Evolutionary conservation across 2,329 filamentous ascomycete genomes (phyloP), one percentile per base, ranked within the genome.

Genomic region (Epichloe amarillans): DNA sequence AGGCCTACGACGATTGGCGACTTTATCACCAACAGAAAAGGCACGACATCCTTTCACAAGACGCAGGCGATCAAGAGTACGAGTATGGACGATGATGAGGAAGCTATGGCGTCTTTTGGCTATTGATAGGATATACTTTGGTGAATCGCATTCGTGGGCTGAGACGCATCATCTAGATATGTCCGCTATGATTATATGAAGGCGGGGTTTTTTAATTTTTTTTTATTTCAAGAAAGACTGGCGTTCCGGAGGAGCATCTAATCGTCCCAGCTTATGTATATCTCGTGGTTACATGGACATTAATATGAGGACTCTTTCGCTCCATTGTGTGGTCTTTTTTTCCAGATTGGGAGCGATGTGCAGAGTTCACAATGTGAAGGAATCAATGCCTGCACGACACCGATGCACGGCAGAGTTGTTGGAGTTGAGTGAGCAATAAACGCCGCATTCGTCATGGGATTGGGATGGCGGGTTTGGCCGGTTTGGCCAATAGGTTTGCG

Each of bases 81-180:
- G 33, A 62, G 67, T 38, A 53, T 70, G 19, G 73, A 78, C 37
- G 75, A 79, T 14, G 72, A 77, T 41, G 72, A 76, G 53, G 73
- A 72, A 55, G 70, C 66, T 14, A 66, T 73, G 64, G 69, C 72
- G 42, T 66, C 70, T 30, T 76, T 72, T 57, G 70, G 67, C 8
- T 73, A 64, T 64, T 58, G 52, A 60, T 43, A 21, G 12, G 26
- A 50, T 47, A 5, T 23, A 26, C 46, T 17, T 26, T 36, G 15
- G 26, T 14, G 30, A 35, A 35, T 12, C 26, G n/a, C 7, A 19
- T 15, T 12, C 6, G 44, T n/a, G 11, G 30, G 8, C 7, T 23
- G 15, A 39, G 42, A 21, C 8, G 33, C n/a, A 46, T 40, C 36
- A 12, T 46, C 19, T 14, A 17, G 12, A 14, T 12, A 47, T 30